Percentiles rank a stretch among this genome's conserved stretches.
Conservation (phyloP, 108 stramenopile genomes). For the Skeletonema menzelii region DNA sequence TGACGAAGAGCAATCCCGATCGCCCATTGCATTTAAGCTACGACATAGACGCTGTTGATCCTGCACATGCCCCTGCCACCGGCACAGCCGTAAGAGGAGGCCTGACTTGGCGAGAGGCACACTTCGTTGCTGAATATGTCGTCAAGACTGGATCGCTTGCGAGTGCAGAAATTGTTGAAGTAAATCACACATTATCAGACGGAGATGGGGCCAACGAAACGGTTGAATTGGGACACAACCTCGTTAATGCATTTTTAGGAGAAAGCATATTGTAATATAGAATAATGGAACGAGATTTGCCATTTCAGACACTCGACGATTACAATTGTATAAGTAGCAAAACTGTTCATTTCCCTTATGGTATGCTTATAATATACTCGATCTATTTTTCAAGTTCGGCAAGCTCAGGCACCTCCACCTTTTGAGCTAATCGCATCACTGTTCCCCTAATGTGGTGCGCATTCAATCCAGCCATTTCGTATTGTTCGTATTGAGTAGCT, state of each 20-base stretch:
- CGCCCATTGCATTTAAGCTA: slow-evolving; percentile 89
- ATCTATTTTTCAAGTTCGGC: slow-evolving; percentile 25
- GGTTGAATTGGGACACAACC: slow-evolving; percentile 75
- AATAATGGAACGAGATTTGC: background rate
- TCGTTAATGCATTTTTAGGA: slow-evolving; percentile 58
- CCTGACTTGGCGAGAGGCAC: slow-evolving; percentile 96
- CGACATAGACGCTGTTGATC: slow-evolving; percentile 99
- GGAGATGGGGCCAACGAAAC: slow-evolving; percentile 83
- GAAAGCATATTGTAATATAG: slow-evolving; percentile 34
- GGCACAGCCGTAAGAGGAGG: slow-evolving; percentile 98
- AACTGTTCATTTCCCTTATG: background rate
- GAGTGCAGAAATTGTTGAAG: slow-evolving; percentile 97
- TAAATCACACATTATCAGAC: slow-evolving; percentile 89
- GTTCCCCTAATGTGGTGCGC: slow-evolving; percentile 91
- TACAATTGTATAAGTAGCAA: background rate
- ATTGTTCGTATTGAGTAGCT: slow-evolving; percentile 95
- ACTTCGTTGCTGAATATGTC: slow-evolving; percentile 93
- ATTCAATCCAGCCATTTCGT: slow-evolving; percentile 94
- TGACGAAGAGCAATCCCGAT: slow-evolving; percentile 65
- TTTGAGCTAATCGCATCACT: slow-evolving; percentile 69
- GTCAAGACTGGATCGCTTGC: slow-evolving; percentile 89
- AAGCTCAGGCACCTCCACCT: slow-evolving; percentile 66
- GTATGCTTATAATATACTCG: background rate
- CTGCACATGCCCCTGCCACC: slow-evolving; percentile 94
- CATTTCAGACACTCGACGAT: background rate